Base-by-base conservation (phyloP, 2,329 filamentous ascomycete species). In the Stagonosporopsis tanaceti region DNA sequence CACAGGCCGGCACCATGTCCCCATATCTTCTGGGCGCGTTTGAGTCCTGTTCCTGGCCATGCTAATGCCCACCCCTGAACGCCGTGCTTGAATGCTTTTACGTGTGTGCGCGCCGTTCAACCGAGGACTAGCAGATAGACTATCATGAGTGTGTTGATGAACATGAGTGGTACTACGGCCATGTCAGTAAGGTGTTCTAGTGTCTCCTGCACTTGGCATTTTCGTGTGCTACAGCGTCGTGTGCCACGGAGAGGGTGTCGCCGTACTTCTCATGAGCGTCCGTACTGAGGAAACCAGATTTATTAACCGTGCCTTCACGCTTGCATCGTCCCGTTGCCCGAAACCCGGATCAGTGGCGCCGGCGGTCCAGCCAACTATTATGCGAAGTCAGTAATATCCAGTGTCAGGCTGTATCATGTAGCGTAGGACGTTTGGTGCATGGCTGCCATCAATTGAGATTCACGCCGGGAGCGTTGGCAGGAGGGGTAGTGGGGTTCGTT, bases 221-320 rank as follows among this genome's bases (percentile, higher is more conserved):
- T 11, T 20, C 6, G 9, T 5, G 17, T 22, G 20, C 14, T 45
- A 20, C 20, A 32, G 11, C 27, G 6, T 9, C 9, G 27, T 2
- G 14, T 40, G 15, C 20, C 30, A 40, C 24, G 11, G 17, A 9
- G 11, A 30, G 15, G 30, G 37, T 41, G 34, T 47, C 28, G 22
- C 86, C 89, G 58, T 85, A 97, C 93, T 93, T 81, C 94, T 87
- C 92, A 96, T 96, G 52, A 98, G 82, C 56, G 92, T 97, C 77
- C 94, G 85, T 67, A 97, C 89, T 71, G 91, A 95, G 34, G 91
- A 91, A 65, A 98, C 95, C 70, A 98, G 79, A 76, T 96, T 93
- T 69, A 97, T 89, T 39, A 93, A 84, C 77, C 95, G 95, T 48
- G 89, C 89, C 78, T 95, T 94, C 69, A 96, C 84, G 77, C 91